Evolutionary conservation across 140 eudicot species (phyloP), one percentile per base, ranked within the genome.

Genomic region (Anethum foeniculum): DNA sequence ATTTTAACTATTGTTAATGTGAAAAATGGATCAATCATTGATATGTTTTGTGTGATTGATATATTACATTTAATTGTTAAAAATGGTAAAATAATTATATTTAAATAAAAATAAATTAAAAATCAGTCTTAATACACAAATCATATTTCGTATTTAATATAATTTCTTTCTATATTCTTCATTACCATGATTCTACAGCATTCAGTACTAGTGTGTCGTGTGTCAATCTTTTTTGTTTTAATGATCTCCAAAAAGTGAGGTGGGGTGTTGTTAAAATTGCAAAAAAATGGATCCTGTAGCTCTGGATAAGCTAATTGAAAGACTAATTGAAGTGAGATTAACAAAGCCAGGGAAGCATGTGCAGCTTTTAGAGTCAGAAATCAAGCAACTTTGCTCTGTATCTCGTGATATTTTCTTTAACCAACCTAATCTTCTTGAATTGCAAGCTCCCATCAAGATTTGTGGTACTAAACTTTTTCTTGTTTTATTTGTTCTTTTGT

Each of bases 381-480:
- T 95, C 85, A 93, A 93, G 77, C 99, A 92, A 85, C 97, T 95
- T 13, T 90, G 97, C 81, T 75, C 82, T 21, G 85, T 94, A 1
- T 87, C 99, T 46, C 92, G 97, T 43, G 97, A 92, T 44, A 91
- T 95, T 81, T 90, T 95, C 71, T 69, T 83, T 60, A 87, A 80
- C 1, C 7, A 91, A 71, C 97, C 99, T 60, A 95, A 90, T 89
- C 99, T 92, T 75, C 99, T 95, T 56, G 97, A 95, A 64, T 92
- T 95, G 62, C 90, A 92, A 86, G 98, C 97, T 30, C 97, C 99
- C 75, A 91, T 95, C 82, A 95, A 95, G 88, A 92, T 91, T 89
- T 95, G 99, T 75, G 99, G 99, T 92, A 94, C 23, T 58, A 48
- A 47, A 12, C 23, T 62, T 76, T 56, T 41, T 23, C 44, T 43